phyloP scores from a whole-genome alignment of 345 rosid species.

The Salix udensis region DNA sequence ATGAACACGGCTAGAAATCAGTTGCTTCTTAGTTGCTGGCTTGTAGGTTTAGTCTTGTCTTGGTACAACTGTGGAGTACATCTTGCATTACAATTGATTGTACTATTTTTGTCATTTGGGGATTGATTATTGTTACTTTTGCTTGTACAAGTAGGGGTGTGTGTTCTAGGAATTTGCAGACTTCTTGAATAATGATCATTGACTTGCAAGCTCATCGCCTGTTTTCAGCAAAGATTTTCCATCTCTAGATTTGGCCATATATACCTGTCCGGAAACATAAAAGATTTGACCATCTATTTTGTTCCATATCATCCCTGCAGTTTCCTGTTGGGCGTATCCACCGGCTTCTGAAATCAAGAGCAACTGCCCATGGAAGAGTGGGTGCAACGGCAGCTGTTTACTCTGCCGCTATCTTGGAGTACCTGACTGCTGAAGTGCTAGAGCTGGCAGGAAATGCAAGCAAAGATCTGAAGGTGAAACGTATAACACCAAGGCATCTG shows the following conservation, averaged over 20 bases:
- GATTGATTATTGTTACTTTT: neutral
- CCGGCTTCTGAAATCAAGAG: conserved; percentile 23
- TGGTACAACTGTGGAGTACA: neutral
- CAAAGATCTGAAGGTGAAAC: conserved; percentile 32
- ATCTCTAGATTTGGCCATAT: neutral
- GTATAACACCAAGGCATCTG: conserved; percentile 26
- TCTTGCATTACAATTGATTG: neutral
- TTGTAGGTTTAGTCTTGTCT: neutral
- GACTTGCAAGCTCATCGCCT: neutral
- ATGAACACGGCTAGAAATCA: neutral
- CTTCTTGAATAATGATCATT: neutral
- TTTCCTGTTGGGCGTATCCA: conserved; percentile 25
- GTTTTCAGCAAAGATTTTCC: neutral
- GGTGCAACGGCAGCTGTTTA: conserved; percentile 32
- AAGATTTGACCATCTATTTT: neutral
- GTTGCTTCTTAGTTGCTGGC: neutral
- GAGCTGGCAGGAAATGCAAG: conserved; percentile 34
- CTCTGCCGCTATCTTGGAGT: conserved; percentile 23
- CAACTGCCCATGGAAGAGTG: conserved; percentile 29
- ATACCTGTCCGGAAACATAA: neutral
- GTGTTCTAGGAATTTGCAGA: neutral
- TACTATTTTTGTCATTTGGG: neutral
- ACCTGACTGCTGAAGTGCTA: conserved; percentile 27
- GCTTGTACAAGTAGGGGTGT: neutral
- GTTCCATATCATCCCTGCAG: neutral